Percentiles rank a stretch among this genome's conserved stretches.
Conservation (phyloP, 805 yeast genomes). For the Sungouiella blattae region DNA sequence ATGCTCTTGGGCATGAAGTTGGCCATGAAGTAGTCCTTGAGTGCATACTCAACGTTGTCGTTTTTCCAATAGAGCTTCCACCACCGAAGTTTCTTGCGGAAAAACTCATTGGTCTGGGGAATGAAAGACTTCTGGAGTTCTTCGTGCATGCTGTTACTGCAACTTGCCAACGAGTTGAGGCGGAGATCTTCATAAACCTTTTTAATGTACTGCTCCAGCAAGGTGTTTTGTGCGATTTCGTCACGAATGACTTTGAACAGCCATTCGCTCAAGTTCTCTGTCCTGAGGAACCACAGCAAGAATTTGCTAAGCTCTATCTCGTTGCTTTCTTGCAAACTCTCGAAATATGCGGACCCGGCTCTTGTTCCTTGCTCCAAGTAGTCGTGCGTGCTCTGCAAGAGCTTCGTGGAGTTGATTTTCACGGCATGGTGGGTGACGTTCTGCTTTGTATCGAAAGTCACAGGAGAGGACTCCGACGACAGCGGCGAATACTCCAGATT, state of each 20-base stretch:
- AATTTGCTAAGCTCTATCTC: slow-evolving; percentile 31
- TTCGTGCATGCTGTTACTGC: slow-evolving; percentile 28
- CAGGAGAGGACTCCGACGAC: slow-evolving; percentile 28
- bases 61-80: slow-evolving; percentile 41
- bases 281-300: slow-evolving; percentile 24
- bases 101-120: slow-evolving; percentile 29
- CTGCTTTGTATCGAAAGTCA: slow-evolving; percentile 15
- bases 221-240: slow-evolving; percentile 11
- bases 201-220: slow-evolving; percentile 15
- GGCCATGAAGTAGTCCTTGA: slow-evolving; percentile 34
- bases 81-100: slow-evolving; percentile 32
- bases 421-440: slow-evolving; percentile 23
- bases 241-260: slow-evolving; percentile 11
- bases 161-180: slow-evolving; percentile 22
- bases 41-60: slow-evolving; percentile 41
- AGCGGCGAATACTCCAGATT: slow-evolving; percentile 35
- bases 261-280: slow-evolving; percentile 24
- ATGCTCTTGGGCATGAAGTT: slow-evolving; percentile 38
- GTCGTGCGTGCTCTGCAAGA: slow-evolving; percentile 26
- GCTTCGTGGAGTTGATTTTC: slow-evolving; percentile 28
- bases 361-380: slow-evolving; percentile 28
- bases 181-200: slow-evolving; percentile 19
- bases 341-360: slow-evolving; percentile 29
- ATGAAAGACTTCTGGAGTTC: slow-evolving; percentile 34
- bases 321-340: slow-evolving; percentile 31